Conservation (phyloP, 148 eudicot species). For the Selenicereus undatus region DNA sequence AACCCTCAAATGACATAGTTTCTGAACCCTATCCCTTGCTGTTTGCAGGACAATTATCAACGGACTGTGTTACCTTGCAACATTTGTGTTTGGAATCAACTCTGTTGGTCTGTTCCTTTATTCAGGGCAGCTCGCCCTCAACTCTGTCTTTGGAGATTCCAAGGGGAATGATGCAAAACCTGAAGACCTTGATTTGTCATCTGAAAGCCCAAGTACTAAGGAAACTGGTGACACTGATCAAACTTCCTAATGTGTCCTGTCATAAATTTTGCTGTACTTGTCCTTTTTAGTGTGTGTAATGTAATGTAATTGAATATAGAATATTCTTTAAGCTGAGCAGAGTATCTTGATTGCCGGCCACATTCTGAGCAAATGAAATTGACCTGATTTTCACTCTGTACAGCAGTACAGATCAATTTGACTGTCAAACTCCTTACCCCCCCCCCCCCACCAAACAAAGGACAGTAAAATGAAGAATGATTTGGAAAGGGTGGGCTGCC, state of each 20-base stretch:
- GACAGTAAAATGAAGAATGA: too few species aligned
- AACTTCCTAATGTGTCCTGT: conserved; percentile 27
- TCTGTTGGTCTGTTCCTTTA: conserved; percentile 68
- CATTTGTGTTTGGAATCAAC: conserved; percentile 83
- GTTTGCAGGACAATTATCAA: conserved; percentile 80
- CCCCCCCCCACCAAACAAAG: too few species aligned
- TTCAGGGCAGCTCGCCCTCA: conserved; percentile 71
- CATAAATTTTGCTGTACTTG: conserved; percentile 2
- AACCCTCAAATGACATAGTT: neutral
- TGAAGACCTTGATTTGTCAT: conserved; percentile 24
- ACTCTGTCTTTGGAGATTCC: conserved; percentile 53
- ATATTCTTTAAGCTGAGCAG: conserved; percentile 14
- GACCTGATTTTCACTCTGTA: too few species aligned
- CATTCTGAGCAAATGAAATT: neutral
- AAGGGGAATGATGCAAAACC: conserved; percentile 22
- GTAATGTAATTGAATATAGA: conserved; percentile 12
- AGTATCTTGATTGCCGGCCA: neutral
- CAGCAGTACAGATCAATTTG: too few species aligned
- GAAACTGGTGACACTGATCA: conserved; percentile 39
- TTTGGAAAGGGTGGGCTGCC: too few species aligned
- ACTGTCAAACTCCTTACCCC: too few species aligned
- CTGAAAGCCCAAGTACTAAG: conserved; percentile 28
- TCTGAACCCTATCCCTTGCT: conserved; percentile 15
- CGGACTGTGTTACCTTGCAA: conserved; percentile 91
- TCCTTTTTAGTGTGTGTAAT: conserved; percentile 5